phyloP scores from a whole-genome alignment of 495 filamentous ascomycete species.

The Aspergillus egyptiacus region DNA sequence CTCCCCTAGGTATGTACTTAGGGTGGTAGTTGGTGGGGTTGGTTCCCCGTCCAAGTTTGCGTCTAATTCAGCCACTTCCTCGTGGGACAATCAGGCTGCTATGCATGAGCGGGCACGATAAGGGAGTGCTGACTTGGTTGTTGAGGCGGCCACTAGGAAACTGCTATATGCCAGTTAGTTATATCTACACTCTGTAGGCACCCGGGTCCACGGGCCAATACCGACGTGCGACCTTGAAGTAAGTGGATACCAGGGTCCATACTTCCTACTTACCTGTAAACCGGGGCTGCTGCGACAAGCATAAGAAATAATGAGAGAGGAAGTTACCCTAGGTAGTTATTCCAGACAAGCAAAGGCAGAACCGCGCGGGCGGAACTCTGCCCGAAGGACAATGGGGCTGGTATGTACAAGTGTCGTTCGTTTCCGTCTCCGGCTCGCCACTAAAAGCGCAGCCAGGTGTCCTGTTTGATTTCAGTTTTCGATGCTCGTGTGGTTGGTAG shows the following conservation, averaged over 20 bases:
- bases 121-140: not conserved
- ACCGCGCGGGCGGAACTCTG: too few relatives aligned
- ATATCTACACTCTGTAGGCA: too few relatives aligned
- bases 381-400: not conserved
- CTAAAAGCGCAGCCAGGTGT: not conserved
- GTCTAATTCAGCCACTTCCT: conserved; percentile 19
- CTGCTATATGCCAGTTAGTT: too few relatives aligned
- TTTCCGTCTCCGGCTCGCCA: conserved; percentile 6
- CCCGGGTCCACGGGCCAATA: not conserved
- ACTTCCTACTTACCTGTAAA: too few relatives aligned
- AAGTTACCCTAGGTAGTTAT: too few relatives aligned
- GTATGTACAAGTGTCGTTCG: too few relatives aligned
- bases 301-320: not conserved
- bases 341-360: too few relatives aligned
- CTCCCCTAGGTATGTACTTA: too few relatives aligned
- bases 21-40: conserved; percentile 3
- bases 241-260: not conserved
- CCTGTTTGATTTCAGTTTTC: conserved; percentile 8
- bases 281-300: too few relatives aligned
- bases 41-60: conserved; percentile 10
- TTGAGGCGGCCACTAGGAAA: too few relatives aligned
- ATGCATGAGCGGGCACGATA: conserved; percentile 15
- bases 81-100: conserved; percentile 20
- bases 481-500: conserved; percentile 10
- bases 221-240: not conserved